Conservation (phyloP, 306 rosid species). For the Canavalia gladiata region DNA sequence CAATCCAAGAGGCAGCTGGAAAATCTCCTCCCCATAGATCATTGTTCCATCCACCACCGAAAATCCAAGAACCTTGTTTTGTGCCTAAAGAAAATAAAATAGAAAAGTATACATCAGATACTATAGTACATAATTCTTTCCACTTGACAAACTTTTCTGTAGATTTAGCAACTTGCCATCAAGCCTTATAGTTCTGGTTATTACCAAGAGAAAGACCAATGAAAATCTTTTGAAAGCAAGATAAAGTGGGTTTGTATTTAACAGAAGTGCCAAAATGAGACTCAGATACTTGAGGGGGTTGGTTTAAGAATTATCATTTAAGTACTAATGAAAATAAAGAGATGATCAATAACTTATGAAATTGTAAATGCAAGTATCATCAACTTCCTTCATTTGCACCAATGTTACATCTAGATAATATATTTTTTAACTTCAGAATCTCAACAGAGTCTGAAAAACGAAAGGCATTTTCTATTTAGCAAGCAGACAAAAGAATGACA, state of each 20-base stretch:
- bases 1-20: slow-evolving; percentile 11
- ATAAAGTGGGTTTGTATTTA: not conserved
- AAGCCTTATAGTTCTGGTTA: not conserved
- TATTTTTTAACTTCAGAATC: not conserved
- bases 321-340: not conserved
- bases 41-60: slow-evolving; percentile 15
- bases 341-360: not conserved
- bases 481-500: not conserved
- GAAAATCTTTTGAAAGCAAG: not conserved
- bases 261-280: not conserved
- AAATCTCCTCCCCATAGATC: slow-evolving; percentile 18
- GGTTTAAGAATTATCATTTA: not conserved
- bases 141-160: not conserved
- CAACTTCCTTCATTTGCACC: not conserved
- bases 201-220: not conserved
- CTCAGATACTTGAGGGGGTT: not conserved
- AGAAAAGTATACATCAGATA: not conserved
- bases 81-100: not conserved
- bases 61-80: not conserved
- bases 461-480: not conserved
- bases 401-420: not conserved
- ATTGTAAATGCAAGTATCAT: not conserved
- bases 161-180: no score
- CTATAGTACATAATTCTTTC: not conserved
- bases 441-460: not conserved